These are phyloP conservation scores for Geotrichum histeridarum DNA, from an alignment of 1,139 yeast species.

Conservation along the genomic window DNA sequence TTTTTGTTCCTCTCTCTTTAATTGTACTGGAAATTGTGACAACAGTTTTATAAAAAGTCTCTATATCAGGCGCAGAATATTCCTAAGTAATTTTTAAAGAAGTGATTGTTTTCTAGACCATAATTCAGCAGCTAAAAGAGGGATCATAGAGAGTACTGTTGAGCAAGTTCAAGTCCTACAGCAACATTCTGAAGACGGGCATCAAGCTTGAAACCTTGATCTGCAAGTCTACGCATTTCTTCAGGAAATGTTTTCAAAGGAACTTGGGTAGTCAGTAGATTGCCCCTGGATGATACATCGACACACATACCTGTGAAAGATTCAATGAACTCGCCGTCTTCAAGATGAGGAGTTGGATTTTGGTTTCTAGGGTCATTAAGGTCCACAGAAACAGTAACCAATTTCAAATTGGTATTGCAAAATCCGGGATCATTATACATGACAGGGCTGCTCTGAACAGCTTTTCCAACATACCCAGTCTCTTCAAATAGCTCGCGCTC, in stretches of 20 bases:
- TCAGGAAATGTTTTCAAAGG: slow-evolving; percentile 57
- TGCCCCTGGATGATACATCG: background rate
- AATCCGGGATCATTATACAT: slow-evolving; percentile 90
- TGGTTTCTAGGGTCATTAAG: slow-evolving; percentile 56
- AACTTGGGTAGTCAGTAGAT: slow-evolving; percentile 34
- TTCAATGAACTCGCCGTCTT: slow-evolving; percentile 86
- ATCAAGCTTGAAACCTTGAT: slow-evolving; percentile 71
- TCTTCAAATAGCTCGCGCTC: slow-evolving; percentile 84
- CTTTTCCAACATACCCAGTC: slow-evolving; percentile 78
- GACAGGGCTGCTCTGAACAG: slow-evolving; percentile 44
- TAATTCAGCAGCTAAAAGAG: too few relatives aligned
- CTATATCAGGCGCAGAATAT: too few relatives aligned
- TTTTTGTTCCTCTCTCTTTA: too few relatives aligned
- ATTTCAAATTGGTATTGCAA: slow-evolving; percentile 79
- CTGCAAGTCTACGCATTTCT: slow-evolving; percentile 47
- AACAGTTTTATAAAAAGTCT: too few relatives aligned
- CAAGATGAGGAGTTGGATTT: slow-evolving; percentile 68
- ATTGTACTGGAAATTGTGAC: too few relatives aligned
- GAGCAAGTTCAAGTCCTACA: slow-evolving; percentile 57
- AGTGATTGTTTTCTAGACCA: too few relatives aligned
- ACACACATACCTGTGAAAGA: slow-evolving; percentile 48
- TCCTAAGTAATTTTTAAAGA: too few relatives aligned
- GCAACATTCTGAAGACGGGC: slow-evolving; percentile 85
- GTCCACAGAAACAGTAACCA: slow-evolving; percentile 78
- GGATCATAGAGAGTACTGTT: slow-evolving; percentile 9